Conservation (phyloP, 1,284 basidiomycete genomes). For the Ganoderma boninense region DNA sequence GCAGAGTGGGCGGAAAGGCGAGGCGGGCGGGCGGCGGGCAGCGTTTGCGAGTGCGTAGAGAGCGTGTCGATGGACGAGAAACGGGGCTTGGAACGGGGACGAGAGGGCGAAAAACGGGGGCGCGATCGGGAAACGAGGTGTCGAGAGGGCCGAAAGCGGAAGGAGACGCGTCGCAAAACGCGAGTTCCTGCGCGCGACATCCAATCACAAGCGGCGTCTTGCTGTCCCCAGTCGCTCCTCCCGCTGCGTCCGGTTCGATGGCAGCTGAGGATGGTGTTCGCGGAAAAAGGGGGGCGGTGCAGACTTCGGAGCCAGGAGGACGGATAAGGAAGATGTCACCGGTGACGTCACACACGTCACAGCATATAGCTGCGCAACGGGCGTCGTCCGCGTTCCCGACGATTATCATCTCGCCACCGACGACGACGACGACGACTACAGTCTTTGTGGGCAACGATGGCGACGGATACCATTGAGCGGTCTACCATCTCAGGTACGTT, state of each 20-base stretch:
- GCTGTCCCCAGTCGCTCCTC: too few species aligned
- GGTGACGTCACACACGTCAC: slow-evolving; percentile 26
- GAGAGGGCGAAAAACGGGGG: too few species aligned
- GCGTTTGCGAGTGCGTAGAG: too few species aligned
- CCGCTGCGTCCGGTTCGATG: slow-evolving; percentile 24
- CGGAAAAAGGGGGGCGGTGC: not conserved
- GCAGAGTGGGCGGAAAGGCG: too few species aligned
- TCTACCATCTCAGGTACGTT: slow-evolving; percentile 26
- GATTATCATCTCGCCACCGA: slow-evolving; percentile 22
- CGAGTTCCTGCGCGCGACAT: too few species aligned
- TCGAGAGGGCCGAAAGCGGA: too few species aligned
- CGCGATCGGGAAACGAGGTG: too few species aligned
- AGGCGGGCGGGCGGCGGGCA: too few species aligned
- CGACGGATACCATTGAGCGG: slow-evolving; percentile 19
- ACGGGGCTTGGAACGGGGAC: too few species aligned
- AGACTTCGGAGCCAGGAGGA: not conserved
- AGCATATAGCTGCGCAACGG: slow-evolving; percentile 14
- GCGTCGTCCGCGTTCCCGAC: slow-evolving; percentile 24
- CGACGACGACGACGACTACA: slow-evolving; percentile 14
- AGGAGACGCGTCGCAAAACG: too few species aligned
- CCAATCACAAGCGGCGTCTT: too few species aligned
- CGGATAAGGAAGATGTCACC: slow-evolving; percentile 26
- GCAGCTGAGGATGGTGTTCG: not conserved
- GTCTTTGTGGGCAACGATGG: slow-evolving; percentile 11
- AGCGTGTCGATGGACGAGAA: too few species aligned